Conservation (phyloP, 2,329 filamentous ascomycete species). For the Cladosporium sp. region DNA sequence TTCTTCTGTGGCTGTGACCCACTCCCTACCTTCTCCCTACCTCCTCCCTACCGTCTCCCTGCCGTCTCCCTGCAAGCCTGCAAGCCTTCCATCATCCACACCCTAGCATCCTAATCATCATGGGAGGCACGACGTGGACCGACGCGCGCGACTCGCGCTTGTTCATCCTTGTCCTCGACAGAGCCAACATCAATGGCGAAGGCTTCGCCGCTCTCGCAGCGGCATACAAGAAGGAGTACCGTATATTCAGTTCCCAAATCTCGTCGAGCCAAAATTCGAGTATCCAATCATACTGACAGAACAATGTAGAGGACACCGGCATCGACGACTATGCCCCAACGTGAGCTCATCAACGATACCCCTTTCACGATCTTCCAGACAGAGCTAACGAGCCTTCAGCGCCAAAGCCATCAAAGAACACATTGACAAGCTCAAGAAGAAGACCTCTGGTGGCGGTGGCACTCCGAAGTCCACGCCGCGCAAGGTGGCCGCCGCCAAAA, state of each 20-base stretch:
- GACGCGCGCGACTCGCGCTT: constrained; percentile 22
- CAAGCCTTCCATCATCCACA: neutral
- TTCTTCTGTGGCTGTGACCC: too few species aligned
- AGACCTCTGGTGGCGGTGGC: neutral
- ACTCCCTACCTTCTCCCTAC: too few species aligned
- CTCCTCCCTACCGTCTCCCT: too few species aligned
- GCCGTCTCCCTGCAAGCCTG: too few species aligned
- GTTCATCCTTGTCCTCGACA: constrained; percentile 21
- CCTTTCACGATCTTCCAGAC: neutral
- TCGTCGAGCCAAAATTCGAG: neutral
- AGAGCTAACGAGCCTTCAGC: constrained; percentile 15
- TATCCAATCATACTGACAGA: neutral
- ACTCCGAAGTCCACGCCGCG: constrained; percentile 11
- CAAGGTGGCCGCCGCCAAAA: constrained; percentile 2
- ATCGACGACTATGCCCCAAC: neutral
- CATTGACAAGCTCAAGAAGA: constrained; percentile 17
- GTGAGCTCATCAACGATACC: neutral
- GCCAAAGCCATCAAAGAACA: constrained; percentile 22
- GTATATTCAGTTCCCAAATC: neutral
- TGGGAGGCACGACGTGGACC: constrained; percentile 18
- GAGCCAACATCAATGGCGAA: constrained; percentile 19
- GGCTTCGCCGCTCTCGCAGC: constrained; percentile 2
- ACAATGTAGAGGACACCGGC: neutral
- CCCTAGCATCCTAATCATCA: neutral
- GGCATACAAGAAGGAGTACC: constrained; percentile 17